phyloP scores from a whole-genome alignment of 371 early-diverging fungal genomes.

The Mycotypha africana region DNA sequence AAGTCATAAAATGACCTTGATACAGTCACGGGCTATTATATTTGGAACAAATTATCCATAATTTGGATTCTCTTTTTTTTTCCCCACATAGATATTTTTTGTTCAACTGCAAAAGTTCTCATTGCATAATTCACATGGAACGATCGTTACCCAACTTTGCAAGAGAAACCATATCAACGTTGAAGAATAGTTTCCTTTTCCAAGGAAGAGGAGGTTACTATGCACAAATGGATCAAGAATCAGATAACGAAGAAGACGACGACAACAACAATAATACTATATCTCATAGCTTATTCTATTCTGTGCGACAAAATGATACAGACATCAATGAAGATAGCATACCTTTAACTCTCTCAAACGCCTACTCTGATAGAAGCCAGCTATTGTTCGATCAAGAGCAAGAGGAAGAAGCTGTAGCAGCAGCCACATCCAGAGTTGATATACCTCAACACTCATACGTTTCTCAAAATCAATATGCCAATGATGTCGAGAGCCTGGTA shows the following conservation, averaged over 20 bases:
- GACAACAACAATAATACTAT: conserved; percentile 12
- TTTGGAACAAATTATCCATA: too few species aligned
- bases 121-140: conserved; percentile 13
- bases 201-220: conserved; percentile 25
- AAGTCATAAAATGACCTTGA: too few species aligned
- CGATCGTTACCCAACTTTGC: conserved; percentile 23
- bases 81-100: too few species aligned
- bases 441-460: neutral
- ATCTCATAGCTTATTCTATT: conserved; percentile 38
- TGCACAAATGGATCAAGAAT: conserved; percentile 38
- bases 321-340: conserved; percentile 40
- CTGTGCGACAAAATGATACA: conserved; percentile 26
- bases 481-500: conserved; percentile 23
- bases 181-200: conserved; percentile 23
- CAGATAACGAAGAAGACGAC: conserved; percentile 31
- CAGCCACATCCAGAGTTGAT: too few species aligned
- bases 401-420: conserved; percentile 2
- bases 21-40: too few species aligned
- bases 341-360: conserved; percentile 36
- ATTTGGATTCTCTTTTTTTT: too few species aligned
- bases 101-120: too few species aligned
- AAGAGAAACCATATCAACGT: conserved; percentile 15
- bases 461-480: conserved; percentile 2
- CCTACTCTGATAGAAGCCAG: conserved; percentile 43
- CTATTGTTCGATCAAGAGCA: conserved; percentile 31